Evolutionary conservation across 2,329 filamentous ascomycete genomes (phyloP), one percentile per base, ranked within the genome.

Genomic region (Orbilia brochopaga): DNA sequence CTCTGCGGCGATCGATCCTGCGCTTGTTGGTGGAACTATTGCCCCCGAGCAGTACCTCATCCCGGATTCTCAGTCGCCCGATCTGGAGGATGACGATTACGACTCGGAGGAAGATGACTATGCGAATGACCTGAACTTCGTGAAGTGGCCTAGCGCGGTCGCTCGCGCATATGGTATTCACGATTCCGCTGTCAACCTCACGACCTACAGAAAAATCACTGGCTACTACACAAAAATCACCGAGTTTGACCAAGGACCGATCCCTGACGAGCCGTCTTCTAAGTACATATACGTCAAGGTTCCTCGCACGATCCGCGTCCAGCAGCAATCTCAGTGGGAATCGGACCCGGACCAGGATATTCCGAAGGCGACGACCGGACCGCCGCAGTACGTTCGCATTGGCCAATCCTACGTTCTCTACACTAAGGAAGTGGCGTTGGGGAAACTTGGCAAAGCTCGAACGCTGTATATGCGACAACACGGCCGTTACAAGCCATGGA

Each of bases 211-310:
- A 48, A 70, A 70, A 30, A 58, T 70, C 27, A 70, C 66, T 8
- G 66, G 66, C 2, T 70, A 70, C 13, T 70, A 70, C 44, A 70
- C 66, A 27, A 70, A 70, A 32, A 70, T 70, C 27, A 70, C 66
- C 17, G 66, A 70, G 21, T 70, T 53, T 40, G 66, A 70, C 37
- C 66, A 70, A 44, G 66, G 66, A 1, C 66, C 66, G 59, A 44
- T 70, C 55, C 66, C 66, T 2, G 66, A 70, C 27, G 66, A 70
- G 54, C 66, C 66, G 11, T 70, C 66, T 17, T 70, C 66, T 1
- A 70, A 70, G 52, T 70, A 70, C 54, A 70, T 62, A 5, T 70
- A 70, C 19, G 66, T 70, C 48, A 70, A 70, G 42, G 66, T 70
- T 32, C 66, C 66, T 1, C 66, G 66, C 23, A 64, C 59, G n/a